Evolutionary conservation across 1,139 yeast genomes (phyloP), one percentile per base, ranked within the genome.

Genomic region (Hemisphaericaspora subhashii): DNA sequence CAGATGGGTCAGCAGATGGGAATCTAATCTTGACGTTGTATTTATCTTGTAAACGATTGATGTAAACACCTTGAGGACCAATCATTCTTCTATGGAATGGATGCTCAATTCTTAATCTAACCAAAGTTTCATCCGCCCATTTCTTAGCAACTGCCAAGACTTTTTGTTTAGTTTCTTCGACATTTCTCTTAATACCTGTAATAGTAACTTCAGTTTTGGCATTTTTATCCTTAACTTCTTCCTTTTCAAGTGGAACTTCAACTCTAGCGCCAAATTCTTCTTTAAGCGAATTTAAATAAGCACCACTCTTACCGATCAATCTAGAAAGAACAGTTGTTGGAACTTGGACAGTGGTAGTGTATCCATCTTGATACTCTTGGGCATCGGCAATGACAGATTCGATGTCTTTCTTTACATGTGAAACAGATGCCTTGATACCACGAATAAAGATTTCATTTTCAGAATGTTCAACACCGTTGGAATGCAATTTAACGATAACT

Each of bases 241-340:
- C 57, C 26, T 47, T 54, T 22, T 63, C 67, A 20, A 58, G 54
- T 18, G 47, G 40, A 38, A 89, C 83, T 53, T 89, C 96, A 47
- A 94, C 76, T 51, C 75, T 77, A 47, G 87, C 89, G 35, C 83
- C 90, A 54, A 73, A 88, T 57, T 86, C 86, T n/a, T 86, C 88
- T 50, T 84, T 77, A 48, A 88, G 64, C 39, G 79, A 68, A 51
- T 79, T 77, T 58, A 92, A 66, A 57, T 82, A 79, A 31, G 86
- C 67, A 42, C 98, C 98, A 46, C 80, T 86, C 60, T 84, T 86
- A 50, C 98, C 99, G 60, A 94, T 88, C 41, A 94, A 73, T 62
- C 95, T 82, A 31, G 94, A 77, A 44, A 90, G 71, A 35, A 80
- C 77, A 41, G 74, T 68, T 2, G 79, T 63, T 44, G 97, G 95